Evolutionary conservation across 2,329 filamentous ascomycete species (phyloP), one percentile per base, ranked within the genome.

Genomic region (Grosmannia penicillata): DNA sequence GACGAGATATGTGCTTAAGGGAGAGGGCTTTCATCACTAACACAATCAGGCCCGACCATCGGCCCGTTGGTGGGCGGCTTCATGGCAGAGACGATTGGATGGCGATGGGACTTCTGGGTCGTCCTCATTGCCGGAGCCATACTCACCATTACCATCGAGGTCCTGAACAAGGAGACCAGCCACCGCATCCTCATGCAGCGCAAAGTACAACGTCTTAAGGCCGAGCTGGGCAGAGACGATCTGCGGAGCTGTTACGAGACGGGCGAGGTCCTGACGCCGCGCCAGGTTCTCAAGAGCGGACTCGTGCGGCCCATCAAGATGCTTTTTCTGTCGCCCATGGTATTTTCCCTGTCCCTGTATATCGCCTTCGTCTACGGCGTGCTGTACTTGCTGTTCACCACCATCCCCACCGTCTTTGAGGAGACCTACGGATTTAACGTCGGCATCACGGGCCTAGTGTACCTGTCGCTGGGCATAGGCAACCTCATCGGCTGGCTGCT

Each of bases 361-460:
- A 61, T 68, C 36, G 63, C 66, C 35, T 66, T 69, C 45, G 56
- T 59, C 15, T 70, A 70, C 47, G 66, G 66, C 31, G 61, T 61
- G 33, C 55, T 70, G 18, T 70, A 70, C 48, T 55, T 71, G 11
- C 61, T 70, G 47, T 70, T 68, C 53, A 69, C 65, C 41, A 66
- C 65, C 17, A 64, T 70, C 43, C 60, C 66, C 9, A 52, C 58
- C 7, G 62, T 67, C 18, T 70, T 70, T 43, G 51, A 59, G 43
- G 48, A 53, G 31, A 56, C 55, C n/a, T 70, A 70, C 45, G 57
- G 57, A 42, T 70, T 65, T 56, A 53, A 50, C 32, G 52, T 60
- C 17, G 61, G 63, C 36, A 46, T 58, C 39, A 61, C 64, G 0
- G 66, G 66, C 2, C 53, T 70, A 4, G 57, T 66, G 10, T 70